A percentile compares a stretch with the other conserved stretches of the same genome.
Evolutionary conservation across 768 basidiomycete species (phyloP).

Genomic region (Mycena capillaripes): DNA sequence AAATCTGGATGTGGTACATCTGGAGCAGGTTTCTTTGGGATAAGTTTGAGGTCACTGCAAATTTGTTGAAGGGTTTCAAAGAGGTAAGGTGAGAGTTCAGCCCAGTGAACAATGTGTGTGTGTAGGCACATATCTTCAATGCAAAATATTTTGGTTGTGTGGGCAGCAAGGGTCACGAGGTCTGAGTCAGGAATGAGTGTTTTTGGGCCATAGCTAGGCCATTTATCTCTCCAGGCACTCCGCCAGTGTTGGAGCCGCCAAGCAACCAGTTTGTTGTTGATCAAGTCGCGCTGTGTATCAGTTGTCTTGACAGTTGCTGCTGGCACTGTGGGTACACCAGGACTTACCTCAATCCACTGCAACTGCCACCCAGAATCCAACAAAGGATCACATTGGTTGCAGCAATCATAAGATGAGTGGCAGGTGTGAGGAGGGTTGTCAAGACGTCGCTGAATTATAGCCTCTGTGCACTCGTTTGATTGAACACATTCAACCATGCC

Average conservation of each 20-base stretch:
- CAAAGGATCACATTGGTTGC: conserved; percentile 28
- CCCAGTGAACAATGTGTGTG: background rate
- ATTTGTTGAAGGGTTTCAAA: background rate
- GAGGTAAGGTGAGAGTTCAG: background rate
- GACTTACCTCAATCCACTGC: background rate
- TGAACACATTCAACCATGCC: conserved; percentile 17
- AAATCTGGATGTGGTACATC: too few relatives aligned
- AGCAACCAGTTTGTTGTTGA: background rate
- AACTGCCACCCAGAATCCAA: background rate
- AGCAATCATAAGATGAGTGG: background rate
- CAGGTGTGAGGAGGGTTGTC: background rate
- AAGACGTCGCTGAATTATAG: background rate
- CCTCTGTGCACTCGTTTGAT: background rate
- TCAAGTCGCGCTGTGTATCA: background rate
- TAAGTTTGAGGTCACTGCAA: background rate
- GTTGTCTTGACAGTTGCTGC: background rate
- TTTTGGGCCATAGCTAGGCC: background rate
- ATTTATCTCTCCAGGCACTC: background rate
- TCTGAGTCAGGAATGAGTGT: background rate
- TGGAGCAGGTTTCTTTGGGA: too few relatives aligned
- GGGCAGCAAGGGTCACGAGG: background rate
- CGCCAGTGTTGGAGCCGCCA: background rate
- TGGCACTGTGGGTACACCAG: background rate
- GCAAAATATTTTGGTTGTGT: too few relatives aligned
- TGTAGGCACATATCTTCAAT: background rate